Percentiles rank a stretch among this genome's conserved stretches.
phyloP scores from a whole-genome alignment of 805 yeast species.

The Ogataea chonburiensis region DNA sequence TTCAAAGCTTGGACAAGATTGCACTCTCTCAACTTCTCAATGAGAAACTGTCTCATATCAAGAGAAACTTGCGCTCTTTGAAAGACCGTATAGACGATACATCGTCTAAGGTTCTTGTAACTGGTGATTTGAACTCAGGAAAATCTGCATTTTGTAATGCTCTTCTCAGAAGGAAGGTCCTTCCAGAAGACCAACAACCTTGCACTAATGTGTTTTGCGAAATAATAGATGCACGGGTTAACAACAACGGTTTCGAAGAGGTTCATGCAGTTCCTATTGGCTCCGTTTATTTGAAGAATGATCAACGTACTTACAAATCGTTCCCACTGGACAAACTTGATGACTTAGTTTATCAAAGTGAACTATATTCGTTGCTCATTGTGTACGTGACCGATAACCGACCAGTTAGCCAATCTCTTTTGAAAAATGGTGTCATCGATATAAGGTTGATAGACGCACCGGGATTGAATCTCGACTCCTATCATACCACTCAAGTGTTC shows the following conservation, averaged over 20 bases:
- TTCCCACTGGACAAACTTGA: constrained; percentile 56
- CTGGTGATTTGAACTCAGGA: constrained; percentile 97
- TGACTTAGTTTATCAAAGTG: constrained; percentile 70
- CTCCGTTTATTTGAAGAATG: constrained; percentile 46
- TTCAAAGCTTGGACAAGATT: constrained; percentile 60
- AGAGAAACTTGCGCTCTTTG: constrained; percentile 66
- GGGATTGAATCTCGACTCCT: constrained; percentile 89
- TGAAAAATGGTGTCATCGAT: constrained; percentile 89
- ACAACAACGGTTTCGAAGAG: constrained; percentile 68
- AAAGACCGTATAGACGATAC: constrained; percentile 87
- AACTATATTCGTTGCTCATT: constrained; percentile 67
- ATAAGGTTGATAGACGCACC: constrained; percentile 96
- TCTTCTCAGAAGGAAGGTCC: constrained; percentile 64
- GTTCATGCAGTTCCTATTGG: constrained; percentile 86
- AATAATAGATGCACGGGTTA: constrained; percentile 79
- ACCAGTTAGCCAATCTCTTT: constrained; percentile 61
- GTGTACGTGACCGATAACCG: constrained; percentile 81
- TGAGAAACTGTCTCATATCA: constrained; percentile 61
- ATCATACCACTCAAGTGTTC: constrained; percentile 91
- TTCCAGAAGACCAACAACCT: constrained; percentile 98
- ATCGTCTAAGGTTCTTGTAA: constrained; percentile 88
- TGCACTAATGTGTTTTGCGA: constrained; percentile 96
- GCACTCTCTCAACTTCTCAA: constrained; percentile 70
- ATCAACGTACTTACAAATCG: constrained; percentile 64
- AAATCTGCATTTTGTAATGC: constrained; percentile 96